A percentile compares a stretch with the other conserved stretches of the same genome.
Conservation (phyloP, 257 asterid species). For the Solanum megistacrolobum region DNA sequence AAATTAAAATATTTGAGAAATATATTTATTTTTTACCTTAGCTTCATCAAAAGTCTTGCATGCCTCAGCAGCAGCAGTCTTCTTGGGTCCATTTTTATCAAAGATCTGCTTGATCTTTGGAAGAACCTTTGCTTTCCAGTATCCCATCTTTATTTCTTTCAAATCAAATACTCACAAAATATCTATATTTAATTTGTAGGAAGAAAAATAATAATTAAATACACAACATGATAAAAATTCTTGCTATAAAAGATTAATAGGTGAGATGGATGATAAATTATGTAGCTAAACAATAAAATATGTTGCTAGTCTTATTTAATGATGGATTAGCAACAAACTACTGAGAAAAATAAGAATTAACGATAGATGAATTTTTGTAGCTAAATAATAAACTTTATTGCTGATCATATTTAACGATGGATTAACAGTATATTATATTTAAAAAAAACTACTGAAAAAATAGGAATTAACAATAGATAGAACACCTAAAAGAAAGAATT, state of each 20-base stretch:
- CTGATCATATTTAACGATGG: neutral
- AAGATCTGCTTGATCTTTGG: slow-evolving; percentile 81
- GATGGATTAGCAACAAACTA: neutral
- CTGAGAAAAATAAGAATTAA: neutral
- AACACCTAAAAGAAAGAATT: neutral
- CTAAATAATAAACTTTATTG: neutral
- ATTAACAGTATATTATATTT: neutral
- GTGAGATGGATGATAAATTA: neutral
- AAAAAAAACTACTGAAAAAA: neutral
- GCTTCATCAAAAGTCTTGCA: slow-evolving; percentile 61
- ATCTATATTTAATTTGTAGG: neutral
- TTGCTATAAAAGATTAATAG: neutral
- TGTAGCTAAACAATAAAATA: neutral
- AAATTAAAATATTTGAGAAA: neutral
- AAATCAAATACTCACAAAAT: neutral
- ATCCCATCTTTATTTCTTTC: slow-evolving; percentile 35
- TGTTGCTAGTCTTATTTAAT: neutral
- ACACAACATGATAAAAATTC: neutral
- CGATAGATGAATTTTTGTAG: neutral
- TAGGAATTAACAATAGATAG: neutral
- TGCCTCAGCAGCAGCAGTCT: slow-evolving; percentile 58
- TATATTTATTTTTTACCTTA: slow-evolving; percentile 29
- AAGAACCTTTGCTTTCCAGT: slow-evolving; percentile 80
- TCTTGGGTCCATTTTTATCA: slow-evolving; percentile 45
- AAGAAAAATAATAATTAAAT: neutral